These are phyloP conservation scores for Plasmopara muralis DNA, from an alignment of 352 stramenopile species.

Conservation along the genomic window DNA sequence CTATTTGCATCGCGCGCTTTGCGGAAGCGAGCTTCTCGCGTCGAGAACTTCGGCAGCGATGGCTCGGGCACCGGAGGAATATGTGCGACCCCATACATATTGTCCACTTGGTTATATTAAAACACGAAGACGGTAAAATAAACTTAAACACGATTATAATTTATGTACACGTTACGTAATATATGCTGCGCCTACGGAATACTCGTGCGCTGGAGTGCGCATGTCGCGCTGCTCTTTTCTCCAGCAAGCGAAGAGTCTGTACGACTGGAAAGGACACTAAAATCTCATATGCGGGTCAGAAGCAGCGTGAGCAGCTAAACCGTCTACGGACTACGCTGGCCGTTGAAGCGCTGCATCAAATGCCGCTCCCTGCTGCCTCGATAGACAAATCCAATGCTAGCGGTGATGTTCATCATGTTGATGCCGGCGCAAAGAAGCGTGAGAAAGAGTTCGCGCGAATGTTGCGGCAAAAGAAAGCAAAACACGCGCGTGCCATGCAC, in stretches of 20 bases:
- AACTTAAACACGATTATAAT: too few species aligned
- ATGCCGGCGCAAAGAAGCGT: constrained; percentile 4
- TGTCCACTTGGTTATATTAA: neutral
- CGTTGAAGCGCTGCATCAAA: constrained; percentile 17
- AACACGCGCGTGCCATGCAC: constrained; percentile 47
- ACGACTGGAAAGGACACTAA: constrained; percentile 4
- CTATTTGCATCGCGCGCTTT: constrained; percentile 56
- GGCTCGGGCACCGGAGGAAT: constrained; percentile 7
- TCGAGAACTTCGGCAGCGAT: constrained; percentile 44
- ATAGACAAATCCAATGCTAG: constrained; percentile 1
- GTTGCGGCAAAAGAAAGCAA: constrained; percentile 43
- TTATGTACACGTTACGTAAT: too few species aligned
- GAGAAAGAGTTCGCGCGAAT: constrained; percentile 48
- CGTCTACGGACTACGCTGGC: constrained; percentile 28
- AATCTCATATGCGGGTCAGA: constrained; percentile 27
- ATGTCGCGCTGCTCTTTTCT: constrained; percentile 20
- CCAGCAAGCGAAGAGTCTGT: constrained; percentile 30
- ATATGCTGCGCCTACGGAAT: too few species aligned
- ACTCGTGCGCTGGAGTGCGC: neutral
- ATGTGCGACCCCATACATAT: constrained; percentile 17
- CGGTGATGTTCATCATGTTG: neutral
- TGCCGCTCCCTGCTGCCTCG: constrained; percentile 3
- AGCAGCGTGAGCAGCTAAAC: constrained; percentile 43
- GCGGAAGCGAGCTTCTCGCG: constrained; percentile 36
- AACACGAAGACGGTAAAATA: too few species aligned